Base-by-base conservation (phyloP, 441 rosid species). In the Francoa sonchifolia region DNA sequence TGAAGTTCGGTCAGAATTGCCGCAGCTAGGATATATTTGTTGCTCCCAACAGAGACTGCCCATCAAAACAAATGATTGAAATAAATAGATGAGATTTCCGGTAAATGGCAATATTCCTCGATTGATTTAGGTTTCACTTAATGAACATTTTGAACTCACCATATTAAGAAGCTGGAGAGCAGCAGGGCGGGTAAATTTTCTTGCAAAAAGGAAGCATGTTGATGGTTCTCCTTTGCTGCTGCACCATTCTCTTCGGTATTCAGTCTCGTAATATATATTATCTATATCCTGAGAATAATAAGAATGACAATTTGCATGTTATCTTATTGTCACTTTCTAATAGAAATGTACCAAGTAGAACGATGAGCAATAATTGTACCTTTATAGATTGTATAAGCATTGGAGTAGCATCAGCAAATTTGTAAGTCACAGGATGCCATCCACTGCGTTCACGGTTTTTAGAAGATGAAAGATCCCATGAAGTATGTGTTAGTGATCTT, bases 381-480 rank as follows among this genome's bases (percentile, higher is more conserved):
- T 76, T 85, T 47, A 90, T 90, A 34, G 81, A 79, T 56, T 77
- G 61, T 45, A 90, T 33, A 33, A 90, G 82, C 49, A 8, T 26
- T 17, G 76, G 77, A 60, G 90, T 77, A 33, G 98, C 96, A 65
- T 90, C 98, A 19, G 89, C 67, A 63, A 57, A 76, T 71, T 90
- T 90, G 48, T 90, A 85, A 34, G 85, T 77, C 45, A 72, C 69
- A 47, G 96, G 98, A 68, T 90, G 98, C 98, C 98, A 90, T 49
- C 96, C 96, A 14, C 87, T 93, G 51, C 96, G 96, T 43, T 74
- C 67, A n/a, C 70, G 88, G 34, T 79, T 80, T 63, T 68, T 77
- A 9, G 95, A 59, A 42, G 96, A 73, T 13, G 95, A 67, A 50
- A 72, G 71, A 57, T 90, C 98, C 98, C 96, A 90, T 38, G 93